phyloP scores from a whole-genome alignment of 148 eudicot species.

The Rhododendron ovatum region DNA sequence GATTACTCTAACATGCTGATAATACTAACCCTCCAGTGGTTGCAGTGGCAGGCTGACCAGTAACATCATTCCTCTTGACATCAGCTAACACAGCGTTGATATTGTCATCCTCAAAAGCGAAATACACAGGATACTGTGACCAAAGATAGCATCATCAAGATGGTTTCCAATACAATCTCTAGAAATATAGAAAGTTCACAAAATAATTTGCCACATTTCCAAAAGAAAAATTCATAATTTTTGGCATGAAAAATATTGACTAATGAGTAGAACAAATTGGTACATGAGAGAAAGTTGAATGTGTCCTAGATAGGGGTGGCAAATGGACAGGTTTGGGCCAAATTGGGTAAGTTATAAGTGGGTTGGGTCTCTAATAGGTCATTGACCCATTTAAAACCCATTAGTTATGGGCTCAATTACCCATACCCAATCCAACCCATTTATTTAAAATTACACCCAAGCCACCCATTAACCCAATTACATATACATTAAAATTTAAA shows the following conservation, averaged over 20 bases:
- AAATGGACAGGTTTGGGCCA: no score
- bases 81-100: constrained; percentile 74
- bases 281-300: not conserved
- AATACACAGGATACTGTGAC: constrained; percentile 97
- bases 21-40: constrained; percentile 95
- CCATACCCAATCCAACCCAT: no score
- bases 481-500: no score
- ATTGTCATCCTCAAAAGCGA: constrained; percentile 82
- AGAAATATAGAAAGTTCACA: not conserved
- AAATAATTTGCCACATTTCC: not conserved
- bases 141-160: constrained; percentile 17
- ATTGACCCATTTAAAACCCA: no score
- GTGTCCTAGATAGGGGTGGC: not conserved
- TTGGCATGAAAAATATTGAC: not conserved
- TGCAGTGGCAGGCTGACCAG: constrained; percentile 93
- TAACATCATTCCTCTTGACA: constrained; percentile 67
- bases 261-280: not conserved
- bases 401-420: no score
- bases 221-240: not conserved
- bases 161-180: not conserved
- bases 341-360: no score
- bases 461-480: no score
- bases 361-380: no score
- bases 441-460: no score
- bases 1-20: not conserved